These are phyloP conservation scores for Pythium angustatum DNA, from an alignment of 352 stramenopile species.

Conservation along the genomic window DNA sequence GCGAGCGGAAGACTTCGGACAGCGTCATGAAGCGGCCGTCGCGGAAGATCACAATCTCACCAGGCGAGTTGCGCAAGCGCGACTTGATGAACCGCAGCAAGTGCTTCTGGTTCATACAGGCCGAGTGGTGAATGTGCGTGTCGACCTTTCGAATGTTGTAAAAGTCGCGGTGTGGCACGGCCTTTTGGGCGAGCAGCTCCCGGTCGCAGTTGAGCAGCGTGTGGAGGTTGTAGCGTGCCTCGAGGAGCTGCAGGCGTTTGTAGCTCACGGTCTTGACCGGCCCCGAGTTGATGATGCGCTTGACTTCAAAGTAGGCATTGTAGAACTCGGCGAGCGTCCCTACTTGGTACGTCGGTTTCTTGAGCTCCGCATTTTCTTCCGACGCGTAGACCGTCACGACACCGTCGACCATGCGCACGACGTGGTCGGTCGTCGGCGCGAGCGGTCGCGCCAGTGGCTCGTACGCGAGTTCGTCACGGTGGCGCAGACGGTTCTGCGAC, in stretches of 20 bases:
- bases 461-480: conserved; percentile 75
- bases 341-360: conserved; percentile 42
- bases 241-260: conserved; percentile 88
- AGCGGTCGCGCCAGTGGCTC: conserved; percentile 51
- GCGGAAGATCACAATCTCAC: conserved; percentile 94
- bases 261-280: conserved; percentile 87
- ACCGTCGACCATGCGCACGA: conserved; percentile 57
- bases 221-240: conserved; percentile 96
- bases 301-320: conserved; percentile 75
- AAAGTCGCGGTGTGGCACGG: conserved; percentile 97
- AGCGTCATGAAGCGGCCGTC: conserved; percentile 97
- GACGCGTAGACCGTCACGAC: conserved; percentile 52
- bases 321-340: conserved; percentile 65
- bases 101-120: conserved; percentile 97
- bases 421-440: conserved; percentile 48
- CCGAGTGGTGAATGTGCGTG: conserved; percentile 98
- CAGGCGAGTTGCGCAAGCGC: conserved; percentile 71
- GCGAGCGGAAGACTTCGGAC: conserved; percentile 92
- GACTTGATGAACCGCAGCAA: conserved; percentile 92
- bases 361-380: conserved; percentile 16
- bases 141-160: conserved; percentile 98
- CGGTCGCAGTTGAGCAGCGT: conserved; percentile 94
- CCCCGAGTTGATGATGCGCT: conserved; percentile 86
- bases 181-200: conserved; percentile 95
- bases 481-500: conserved; percentile 42